phyloP scores from a whole-genome alignment of 2,329 filamentous ascomycete species.

The Pseudogymnoascus pannorum region DNA sequence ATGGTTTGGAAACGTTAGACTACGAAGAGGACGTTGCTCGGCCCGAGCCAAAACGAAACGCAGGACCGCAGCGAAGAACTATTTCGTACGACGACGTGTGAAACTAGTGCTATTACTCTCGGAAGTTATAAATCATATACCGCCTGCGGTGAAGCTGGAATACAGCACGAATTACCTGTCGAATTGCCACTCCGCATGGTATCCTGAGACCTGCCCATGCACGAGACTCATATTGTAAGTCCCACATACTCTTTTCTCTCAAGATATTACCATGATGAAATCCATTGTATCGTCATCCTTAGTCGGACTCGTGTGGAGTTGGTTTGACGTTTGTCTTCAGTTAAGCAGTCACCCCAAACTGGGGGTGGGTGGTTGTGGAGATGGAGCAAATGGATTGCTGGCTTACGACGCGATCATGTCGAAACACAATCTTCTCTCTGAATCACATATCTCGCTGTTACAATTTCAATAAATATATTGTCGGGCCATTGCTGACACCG shows the following conservation, averaged over 20 bases:
- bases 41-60: slow-evolving; percentile 19
- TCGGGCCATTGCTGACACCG: neutral
- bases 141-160: neutral
- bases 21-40: slow-evolving; percentile 43
- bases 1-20: slow-evolving; percentile 51
- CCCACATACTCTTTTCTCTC: slow-evolving; percentile 3
- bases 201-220: neutral
- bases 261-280: slow-evolving; percentile 65
- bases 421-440: slow-evolving; percentile 49
- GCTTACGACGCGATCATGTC: slow-evolving; percentile 34
- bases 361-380: slow-evolving; percentile 12
- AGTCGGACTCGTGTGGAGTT: slow-evolving; percentile 57
- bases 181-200: neutral
- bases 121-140: neutral
- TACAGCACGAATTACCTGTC: neutral
- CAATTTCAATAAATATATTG: neutral
- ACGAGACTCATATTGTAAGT: neutral
- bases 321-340: slow-evolving; percentile 15
- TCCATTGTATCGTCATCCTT: slow-evolving; percentile 91
- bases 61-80: slow-evolving; percentile 35
- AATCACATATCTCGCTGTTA: slow-evolving; percentile 18
- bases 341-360: slow-evolving; percentile 18
- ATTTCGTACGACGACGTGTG: slow-evolving; percentile 42
- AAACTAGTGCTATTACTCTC: slow-evolving; percentile 13
- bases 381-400: slow-evolving; percentile 20